These are phyloP conservation scores for Phytophthora sansomeana DNA, from an alignment of 352 stramenopile species.

Conservation along the genomic window DNA sequence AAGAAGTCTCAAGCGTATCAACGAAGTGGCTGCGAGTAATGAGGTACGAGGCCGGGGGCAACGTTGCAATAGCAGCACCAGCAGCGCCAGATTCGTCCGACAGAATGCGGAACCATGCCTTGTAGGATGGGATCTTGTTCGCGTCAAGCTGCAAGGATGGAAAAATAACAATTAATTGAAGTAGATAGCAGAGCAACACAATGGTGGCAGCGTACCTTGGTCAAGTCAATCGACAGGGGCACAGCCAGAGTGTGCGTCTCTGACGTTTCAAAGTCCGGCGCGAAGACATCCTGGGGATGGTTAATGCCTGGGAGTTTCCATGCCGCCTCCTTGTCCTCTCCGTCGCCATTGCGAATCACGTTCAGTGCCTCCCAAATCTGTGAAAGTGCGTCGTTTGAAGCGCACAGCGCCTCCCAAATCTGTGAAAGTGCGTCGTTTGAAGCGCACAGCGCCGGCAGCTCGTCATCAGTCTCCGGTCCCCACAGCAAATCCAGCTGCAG, in stretches of 20 bases:
- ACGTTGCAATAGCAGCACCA: slow-evolving; percentile 65
- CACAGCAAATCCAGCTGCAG: slow-evolving; percentile 74
- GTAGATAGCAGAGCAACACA: background rate
- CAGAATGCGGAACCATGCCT: slow-evolving; percentile 72
- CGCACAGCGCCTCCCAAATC: too few relatives aligned
- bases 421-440: slow-evolving; percentile 66
- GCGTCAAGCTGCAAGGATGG: slow-evolving; percentile 48
- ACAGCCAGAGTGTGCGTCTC: slow-evolving; percentile 56
- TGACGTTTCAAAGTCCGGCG: slow-evolving; percentile 28
- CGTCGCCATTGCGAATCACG: slow-evolving; percentile 36
- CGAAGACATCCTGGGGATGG: slow-evolving; percentile 67
- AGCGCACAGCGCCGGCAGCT: slow-evolving; percentile 64
- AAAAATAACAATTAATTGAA: slow-evolving; percentile 3
- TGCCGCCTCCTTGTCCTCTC: slow-evolving; percentile 42
- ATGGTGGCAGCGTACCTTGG: slow-evolving; percentile 41
- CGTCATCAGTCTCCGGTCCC: slow-evolving; percentile 66
- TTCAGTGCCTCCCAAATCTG: slow-evolving; percentile 77
- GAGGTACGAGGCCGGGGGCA: slow-evolving; percentile 80
- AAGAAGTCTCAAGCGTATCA: slow-evolving; percentile 67
- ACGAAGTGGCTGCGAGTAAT: slow-evolving; percentile 61
- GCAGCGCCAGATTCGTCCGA: slow-evolving; percentile 75
- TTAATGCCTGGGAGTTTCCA: slow-evolving; percentile 63
- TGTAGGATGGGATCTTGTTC: slow-evolving; percentile 75
- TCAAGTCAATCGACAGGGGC: slow-evolving; percentile 56
- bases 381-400: too few relatives aligned